Percentiles rank a stretch among this genome's conserved stretches.
Evolutionary conservation across 345 rosid genomes (phyloP).

Genomic region (Murraya koenigii): DNA sequence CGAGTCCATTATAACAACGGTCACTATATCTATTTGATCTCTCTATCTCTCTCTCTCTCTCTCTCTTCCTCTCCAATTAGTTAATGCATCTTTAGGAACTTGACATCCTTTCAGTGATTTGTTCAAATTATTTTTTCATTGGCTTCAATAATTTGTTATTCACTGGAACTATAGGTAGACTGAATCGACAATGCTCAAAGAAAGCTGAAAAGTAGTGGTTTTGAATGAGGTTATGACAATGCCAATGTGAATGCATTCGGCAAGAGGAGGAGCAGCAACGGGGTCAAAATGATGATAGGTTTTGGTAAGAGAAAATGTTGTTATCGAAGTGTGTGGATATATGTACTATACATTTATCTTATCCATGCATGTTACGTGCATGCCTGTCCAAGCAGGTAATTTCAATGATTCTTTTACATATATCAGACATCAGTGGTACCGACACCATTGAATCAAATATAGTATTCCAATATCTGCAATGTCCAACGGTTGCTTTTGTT

Average conservation of each 20-base stretch:
- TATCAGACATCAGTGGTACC: background rate
- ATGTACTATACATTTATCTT: background rate
- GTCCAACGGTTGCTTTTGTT: background rate
- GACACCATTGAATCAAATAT: background rate
- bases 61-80: background rate
- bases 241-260: background rate
- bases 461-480: background rate
- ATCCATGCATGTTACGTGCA: background rate
- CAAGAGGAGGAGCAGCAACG: background rate
- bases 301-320: background rate
- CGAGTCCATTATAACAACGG: conserved; percentile 7
- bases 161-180: conserved; percentile 10
- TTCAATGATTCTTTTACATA: background rate
- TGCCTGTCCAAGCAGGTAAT: background rate
- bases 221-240: background rate
- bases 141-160: background rate
- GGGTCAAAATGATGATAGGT: background rate
- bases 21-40: background rate
- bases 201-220: background rate
- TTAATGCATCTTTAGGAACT: background rate
- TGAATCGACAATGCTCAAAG: conserved; percentile 2
- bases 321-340: background rate
- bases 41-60: background rate
- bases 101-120: background rate
- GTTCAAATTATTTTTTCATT: background rate